These are phyloP conservation scores for Comarum palustre DNA, from an alignment of 306 rosid species.

Conservation along the genomic window DNA sequence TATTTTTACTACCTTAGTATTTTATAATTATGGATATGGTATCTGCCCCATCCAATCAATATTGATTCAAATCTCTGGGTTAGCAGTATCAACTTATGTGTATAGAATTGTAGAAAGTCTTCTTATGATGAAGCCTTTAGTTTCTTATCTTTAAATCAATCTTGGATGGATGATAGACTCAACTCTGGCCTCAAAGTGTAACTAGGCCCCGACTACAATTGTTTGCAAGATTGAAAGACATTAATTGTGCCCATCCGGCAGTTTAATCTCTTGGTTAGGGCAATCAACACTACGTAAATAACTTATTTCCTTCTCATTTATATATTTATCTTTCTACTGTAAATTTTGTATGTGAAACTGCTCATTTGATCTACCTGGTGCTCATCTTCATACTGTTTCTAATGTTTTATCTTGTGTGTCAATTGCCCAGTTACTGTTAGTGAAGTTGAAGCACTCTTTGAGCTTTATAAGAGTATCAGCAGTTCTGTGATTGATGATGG, in stretches of 20 bases:
- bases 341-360: background rate
- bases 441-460: slow-evolving; percentile 90
- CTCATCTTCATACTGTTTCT: slow-evolving; percentile 6
- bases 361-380: background rate
- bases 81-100: too few species aligned
- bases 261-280: background rate
- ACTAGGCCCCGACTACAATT: background rate
- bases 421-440: slow-evolving; percentile 63
- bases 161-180: background rate
- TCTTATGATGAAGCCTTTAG: background rate
- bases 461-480: slow-evolving; percentile 82
- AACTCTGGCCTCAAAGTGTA: slow-evolving; percentile 3
- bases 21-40: background rate
- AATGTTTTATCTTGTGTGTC: slow-evolving; percentile 20
- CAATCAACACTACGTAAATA: background rate
- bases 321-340: background rate
- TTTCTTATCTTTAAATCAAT: background rate
- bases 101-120: background rate
- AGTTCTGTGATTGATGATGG: slow-evolving; percentile 77
- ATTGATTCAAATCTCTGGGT: background rate
- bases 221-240: background rate
- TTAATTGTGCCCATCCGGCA: background rate
- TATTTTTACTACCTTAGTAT: background rate
- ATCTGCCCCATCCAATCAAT: background rate
- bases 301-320: background rate